Evolutionary conservation across 2,329 filamentous ascomycete species (phyloP).

Genomic region (Verticillium isaacii): DNA sequence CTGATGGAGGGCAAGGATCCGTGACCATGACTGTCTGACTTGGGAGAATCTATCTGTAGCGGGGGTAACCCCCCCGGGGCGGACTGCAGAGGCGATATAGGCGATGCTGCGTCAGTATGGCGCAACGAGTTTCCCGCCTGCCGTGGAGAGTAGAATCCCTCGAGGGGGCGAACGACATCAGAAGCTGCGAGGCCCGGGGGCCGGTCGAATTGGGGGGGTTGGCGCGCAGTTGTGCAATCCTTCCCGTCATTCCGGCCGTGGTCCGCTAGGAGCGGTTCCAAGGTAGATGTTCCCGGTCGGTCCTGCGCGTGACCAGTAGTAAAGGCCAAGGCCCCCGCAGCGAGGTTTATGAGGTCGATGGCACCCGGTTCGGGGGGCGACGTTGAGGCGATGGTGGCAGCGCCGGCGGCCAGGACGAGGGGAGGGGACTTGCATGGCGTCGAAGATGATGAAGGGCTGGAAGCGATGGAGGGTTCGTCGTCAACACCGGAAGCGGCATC

Average conservation of each 20-base stretch:
- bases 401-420: background rate
- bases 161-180: constrained; percentile 18
- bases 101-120: constrained; percentile 6
- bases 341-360: constrained; percentile 24
- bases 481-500: constrained; percentile 8
- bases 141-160: constrained; percentile 1
- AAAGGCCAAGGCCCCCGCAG: constrained; percentile 24
- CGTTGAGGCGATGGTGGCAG: background rate
- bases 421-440: background rate
- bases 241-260: background rate
- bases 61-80: constrained; percentile 27
- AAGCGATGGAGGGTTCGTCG: constrained; percentile 3
- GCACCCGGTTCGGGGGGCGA: constrained; percentile 3
- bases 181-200: background rate
- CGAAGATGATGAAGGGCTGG: constrained; percentile 9
- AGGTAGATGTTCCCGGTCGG: constrained; percentile 5
- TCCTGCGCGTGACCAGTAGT: background rate
- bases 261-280: background rate
- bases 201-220: background rate
- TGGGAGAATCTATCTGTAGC: constrained; percentile 29
- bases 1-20: constrained; percentile 31
- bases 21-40: constrained; percentile 27
- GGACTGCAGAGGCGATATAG: constrained; percentile 7
- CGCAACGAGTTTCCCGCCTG: background rate
- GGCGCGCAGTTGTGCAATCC: constrained; percentile 3